Evolutionary conservation across 768 basidiomycete genomes (phyloP), one percentile per base, ranked within the genome.

Genomic region (Leccinellum albellum): DNA sequence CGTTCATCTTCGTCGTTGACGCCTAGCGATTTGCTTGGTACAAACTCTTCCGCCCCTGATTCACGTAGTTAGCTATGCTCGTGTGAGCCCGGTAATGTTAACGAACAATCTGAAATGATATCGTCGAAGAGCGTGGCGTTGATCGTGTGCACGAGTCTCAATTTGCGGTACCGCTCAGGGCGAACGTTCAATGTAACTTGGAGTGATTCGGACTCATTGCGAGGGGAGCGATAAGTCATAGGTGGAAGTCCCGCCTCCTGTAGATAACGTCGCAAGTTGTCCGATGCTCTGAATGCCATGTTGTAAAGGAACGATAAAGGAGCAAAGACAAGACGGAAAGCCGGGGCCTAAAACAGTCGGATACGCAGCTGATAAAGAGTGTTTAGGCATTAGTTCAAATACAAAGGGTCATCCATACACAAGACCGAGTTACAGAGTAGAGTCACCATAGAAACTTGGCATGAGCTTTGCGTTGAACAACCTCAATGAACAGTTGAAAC

Each of bases 91-190:
- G 37, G 46, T 14, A 13, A 54, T 42, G 20, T 20, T 50, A 4
- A 69, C 78, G 28, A 58, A 82, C 82, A 83, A 32, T 70, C 63
- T 23, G 58, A 65, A 4, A 78, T 69, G 15, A 66, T 59, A 20
- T 72, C 64, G 35, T 68, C 61, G 37, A 84, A 70, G 1, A 58
- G 61, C 5, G 47, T 40, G 7, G 70, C 58, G 14, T 67, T 53
- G 53, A 81, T 65, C 9, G 59, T 57, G 29, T 77, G 73, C 20
- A 85, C 81, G 24, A 64, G 67, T 62, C 82, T 80, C n/a, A 89
- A 70, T 55, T 72, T 75, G 59, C 86, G 75, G 70, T 80, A 81
- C 10, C 67, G 58, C 53, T 82, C 80, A 10, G 80, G 78, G 23
- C 73, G 75, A 53, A 83, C 69, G 57, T 71, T 63, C 21, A 80